Evolutionary conservation across 768 basidiomycete species (phyloP), one percentile per base, ranked within the genome.

Genomic region (Melanogaster broomeanus): DNA sequence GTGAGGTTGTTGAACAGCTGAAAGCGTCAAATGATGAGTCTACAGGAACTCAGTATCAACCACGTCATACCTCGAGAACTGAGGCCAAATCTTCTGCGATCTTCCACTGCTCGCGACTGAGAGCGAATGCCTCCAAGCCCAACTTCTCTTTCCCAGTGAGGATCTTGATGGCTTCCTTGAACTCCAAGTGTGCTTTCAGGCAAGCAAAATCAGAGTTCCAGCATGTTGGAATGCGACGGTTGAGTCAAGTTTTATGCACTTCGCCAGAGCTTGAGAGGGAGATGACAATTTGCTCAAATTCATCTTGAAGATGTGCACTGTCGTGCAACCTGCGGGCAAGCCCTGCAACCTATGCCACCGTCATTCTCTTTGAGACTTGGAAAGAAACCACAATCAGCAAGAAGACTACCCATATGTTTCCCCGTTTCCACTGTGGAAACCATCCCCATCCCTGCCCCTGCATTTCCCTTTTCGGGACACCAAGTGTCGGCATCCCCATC

Each of bases 171-270:
- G 60, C 39, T 21, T 37, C 34, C 37, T 60, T 45, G 37, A 71
- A 68, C 37, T 59, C 48, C 6, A 67, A 34, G 50, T 70, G 67
- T 13, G 66, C 52, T 6, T 25, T 22, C 5, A 72, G 51, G 47
- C 66, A 71, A 0, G 30, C 59, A 19, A 65, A 46, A 38, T 72
- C 66, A 12, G 65, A 61, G 48, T 69, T 67, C 68, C 71, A 72
- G 3, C 62, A 47, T 6, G 69, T 71, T 24, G 68, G 61, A 43
- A 70, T 62, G 22, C 56, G 60, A 6, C 58, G 47, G 44, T 50
- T 49, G 27, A 72, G 65, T 2, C 57, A 41, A 3, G 24, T 21
- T 49, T 63, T 51, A 11, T 58, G 45, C 13, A 48, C 53, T 2
- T 48, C 13, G 27, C 27, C 27, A 4, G 27, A 27, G 9, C 27